Conservation (phyloP, 2,329 filamentous ascomycete species). For the Myriosclerotinia scirpicola region DNA sequence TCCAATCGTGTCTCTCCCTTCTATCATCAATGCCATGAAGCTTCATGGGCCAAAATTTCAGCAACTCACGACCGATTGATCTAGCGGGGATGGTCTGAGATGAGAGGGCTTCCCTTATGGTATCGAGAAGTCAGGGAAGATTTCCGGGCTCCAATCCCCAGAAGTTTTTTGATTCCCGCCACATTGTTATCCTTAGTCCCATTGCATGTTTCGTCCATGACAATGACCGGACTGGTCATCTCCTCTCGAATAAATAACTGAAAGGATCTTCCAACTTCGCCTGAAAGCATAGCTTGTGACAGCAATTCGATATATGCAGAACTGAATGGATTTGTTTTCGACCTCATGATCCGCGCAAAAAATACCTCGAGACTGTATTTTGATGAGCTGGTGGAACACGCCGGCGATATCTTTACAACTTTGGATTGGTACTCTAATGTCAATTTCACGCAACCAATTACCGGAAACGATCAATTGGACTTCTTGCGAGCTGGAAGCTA, state of each 20-base stretch:
- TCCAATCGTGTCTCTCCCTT: too few species aligned
- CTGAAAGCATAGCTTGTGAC: constrained; percentile 11
- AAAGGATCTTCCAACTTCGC: neutral
- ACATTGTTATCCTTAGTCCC: constrained; percentile 10
- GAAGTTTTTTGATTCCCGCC: constrained; percentile 3
- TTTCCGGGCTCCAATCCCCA: neutral
- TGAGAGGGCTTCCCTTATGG: neutral
- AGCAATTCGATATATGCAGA: constrained; percentile 1
- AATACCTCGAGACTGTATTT: constrained; percentile 7
- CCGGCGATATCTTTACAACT: constrained; percentile 6
- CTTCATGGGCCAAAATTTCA: constrained; percentile 9
- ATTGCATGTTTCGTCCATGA: constrained; percentile 6
- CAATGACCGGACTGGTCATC: constrained; percentile 11
- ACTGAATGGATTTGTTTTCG: constrained; percentile 10
- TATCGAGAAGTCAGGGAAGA: constrained; percentile 6
- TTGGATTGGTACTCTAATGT: constrained; percentile 13
- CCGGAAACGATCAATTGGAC: constrained; percentile 1
- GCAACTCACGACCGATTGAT: constrained; percentile 1
- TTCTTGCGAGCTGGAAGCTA: constrained; percentile 8
- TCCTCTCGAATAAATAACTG: neutral
- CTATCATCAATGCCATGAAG: neutral
- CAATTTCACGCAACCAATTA: constrained; percentile 8
- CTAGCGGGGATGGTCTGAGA: constrained; percentile 12
- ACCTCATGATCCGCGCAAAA: neutral
- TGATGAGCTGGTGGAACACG: constrained; percentile 10